A percentile compares a stretch with the other conserved stretches of the same genome.
Evolutionary conservation across 2,329 filamentous ascomycete species (phyloP).

Genomic region (Emmonsiellopsis sp.): DNA sequence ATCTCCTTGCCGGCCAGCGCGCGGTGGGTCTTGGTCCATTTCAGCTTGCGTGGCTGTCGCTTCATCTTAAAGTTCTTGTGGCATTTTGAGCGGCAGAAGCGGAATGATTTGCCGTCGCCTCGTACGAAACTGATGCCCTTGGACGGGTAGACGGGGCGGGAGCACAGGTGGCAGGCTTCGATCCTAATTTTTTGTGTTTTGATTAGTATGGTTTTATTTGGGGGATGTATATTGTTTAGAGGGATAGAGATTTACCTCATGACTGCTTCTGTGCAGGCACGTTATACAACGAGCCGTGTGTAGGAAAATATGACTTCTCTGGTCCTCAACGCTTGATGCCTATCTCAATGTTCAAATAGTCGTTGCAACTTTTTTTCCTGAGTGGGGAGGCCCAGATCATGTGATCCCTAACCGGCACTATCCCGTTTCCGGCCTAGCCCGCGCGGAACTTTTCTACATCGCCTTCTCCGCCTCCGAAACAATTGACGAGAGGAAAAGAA

Average conservation of each 20-base stretch:
- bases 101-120: constrained; percentile 57
- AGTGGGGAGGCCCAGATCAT: not conserved
- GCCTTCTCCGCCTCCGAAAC: not conserved
- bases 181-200: constrained; percentile 20
- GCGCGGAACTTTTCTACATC: not conserved
- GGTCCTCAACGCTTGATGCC: not conserved
- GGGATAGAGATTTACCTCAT: not conserved
- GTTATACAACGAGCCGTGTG: not conserved
- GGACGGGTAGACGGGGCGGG: constrained; percentile 56
- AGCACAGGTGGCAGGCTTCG: constrained; percentile 65
- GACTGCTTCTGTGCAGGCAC: not conserved
- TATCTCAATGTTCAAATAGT: not conserved
- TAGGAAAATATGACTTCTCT: not conserved
- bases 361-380: not conserved
- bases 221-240: not conserved
- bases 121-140: constrained; percentile 60
- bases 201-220: not conserved
- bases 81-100: constrained; percentile 60
- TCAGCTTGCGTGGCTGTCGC: constrained; percentile 91
- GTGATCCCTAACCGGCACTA: not conserved
- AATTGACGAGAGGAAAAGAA: not conserved
- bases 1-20: constrained; percentile 75
- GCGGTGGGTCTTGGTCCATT: constrained; percentile 93
- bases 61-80: constrained; percentile 92
- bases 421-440: not conserved